Percentiles rank a stretch among this genome's conserved stretches.
Conservation (phyloP, 768 basidiomycete species). For the Auriscalpium orientale region DNA sequence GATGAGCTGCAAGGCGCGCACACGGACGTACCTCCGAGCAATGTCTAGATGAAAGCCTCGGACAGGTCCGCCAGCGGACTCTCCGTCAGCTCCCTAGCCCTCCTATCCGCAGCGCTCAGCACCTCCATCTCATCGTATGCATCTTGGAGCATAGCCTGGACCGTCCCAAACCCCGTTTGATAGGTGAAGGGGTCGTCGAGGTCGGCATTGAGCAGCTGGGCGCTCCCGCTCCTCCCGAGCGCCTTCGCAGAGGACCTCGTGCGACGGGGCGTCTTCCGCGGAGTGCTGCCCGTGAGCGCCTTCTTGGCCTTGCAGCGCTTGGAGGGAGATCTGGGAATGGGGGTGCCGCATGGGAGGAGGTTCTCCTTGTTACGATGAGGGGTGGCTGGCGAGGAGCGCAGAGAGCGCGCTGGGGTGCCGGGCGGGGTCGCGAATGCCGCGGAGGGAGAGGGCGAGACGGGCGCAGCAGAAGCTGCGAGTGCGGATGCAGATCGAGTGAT, state of each 20-base stretch:
- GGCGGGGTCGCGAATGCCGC: neutral
- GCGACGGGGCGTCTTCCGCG: neutral
- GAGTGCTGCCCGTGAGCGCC: neutral
- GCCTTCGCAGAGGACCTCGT: neutral
- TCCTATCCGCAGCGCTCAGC: neutral
- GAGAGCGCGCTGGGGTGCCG: neutral
- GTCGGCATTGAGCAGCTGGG: neutral
- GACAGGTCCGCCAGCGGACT: constrained; percentile 8
- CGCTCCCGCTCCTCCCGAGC: neutral
- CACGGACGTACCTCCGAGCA: neutral
- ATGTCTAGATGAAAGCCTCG: constrained; percentile 1
- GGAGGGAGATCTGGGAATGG: neutral
- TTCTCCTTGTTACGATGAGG: neutral
- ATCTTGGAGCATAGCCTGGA: neutral
- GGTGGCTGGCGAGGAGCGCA: neutral
- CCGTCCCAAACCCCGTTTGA: neutral
- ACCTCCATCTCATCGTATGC: neutral
- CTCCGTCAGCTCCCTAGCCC: constrained; percentile 10
- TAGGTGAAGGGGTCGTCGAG: neutral
- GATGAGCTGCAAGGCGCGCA: no score
- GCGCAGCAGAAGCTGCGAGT: neutral
- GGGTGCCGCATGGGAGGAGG: neutral
- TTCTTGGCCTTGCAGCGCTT: neutral
- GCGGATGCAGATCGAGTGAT: neutral
- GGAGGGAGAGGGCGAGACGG: neutral